Conservation (phyloP, 2,329 filamentous ascomycete species). For the Thielaviopsis populi region DNA sequence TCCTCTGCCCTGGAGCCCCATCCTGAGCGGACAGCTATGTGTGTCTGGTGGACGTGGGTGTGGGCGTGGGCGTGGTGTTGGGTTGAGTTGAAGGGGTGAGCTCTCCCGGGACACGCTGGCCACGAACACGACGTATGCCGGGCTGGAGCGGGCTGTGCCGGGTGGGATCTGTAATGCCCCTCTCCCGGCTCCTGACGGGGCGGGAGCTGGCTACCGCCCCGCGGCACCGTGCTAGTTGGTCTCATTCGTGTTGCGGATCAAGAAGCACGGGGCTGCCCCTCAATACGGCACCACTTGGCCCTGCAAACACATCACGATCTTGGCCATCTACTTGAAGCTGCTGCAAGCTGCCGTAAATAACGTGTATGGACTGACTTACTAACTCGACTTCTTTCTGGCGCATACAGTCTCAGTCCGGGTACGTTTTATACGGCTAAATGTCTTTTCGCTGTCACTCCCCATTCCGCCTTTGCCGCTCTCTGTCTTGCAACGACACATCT, state of each 20-base stretch:
- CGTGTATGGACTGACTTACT: not conserved
- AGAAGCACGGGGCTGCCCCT: not conserved
- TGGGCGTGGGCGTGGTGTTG: too few species aligned
- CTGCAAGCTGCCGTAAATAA: not conserved
- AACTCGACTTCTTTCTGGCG: conserved; percentile 18
- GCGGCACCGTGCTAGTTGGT: not conserved
- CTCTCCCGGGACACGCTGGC: too few species aligned
- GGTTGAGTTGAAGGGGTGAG: too few species aligned
- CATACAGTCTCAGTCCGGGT: conserved; percentile 53
- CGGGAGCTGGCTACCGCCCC: not conserved
- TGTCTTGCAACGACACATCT: not conserved
- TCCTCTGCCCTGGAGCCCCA: conserved; percentile 6
- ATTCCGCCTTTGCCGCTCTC: not conserved
- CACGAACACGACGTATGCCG: too few species aligned
- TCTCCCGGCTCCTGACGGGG: too few species aligned
- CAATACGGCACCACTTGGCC: not conserved
- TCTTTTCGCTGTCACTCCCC: not conserved
- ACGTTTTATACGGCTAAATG: conserved; percentile 25
- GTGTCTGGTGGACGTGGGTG: too few species aligned
- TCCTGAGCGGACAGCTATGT: not conserved
- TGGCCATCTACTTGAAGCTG: not conserved
- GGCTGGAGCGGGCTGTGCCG: too few species aligned
- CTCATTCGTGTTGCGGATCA: not conserved
- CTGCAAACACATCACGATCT: not conserved
- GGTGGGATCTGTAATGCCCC: too few species aligned